phyloP scores from a whole-genome alignment of 148 eudicot genomes.

The Oxyria digyna region DNA sequence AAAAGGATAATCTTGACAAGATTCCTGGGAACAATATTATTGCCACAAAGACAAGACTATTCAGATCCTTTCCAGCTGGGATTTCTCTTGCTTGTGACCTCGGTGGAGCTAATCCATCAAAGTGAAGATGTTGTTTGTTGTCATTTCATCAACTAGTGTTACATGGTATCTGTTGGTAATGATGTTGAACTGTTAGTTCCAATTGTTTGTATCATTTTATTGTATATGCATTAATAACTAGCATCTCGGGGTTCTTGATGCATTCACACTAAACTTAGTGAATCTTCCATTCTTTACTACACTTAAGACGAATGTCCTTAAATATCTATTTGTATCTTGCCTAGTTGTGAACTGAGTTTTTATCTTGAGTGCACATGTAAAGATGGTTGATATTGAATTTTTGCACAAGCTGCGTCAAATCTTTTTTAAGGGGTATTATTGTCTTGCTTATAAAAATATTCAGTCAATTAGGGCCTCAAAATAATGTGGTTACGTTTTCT shows the following conservation, averaged over 20 bases:
- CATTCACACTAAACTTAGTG: not conserved
- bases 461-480: not conserved
- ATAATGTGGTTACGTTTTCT: too few species aligned
- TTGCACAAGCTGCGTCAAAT: not conserved
- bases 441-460: not conserved
- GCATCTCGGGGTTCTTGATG: constrained; percentile 8
- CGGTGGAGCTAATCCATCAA: constrained; percentile 22
- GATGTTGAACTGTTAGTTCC: not conserved
- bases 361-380: not conserved
- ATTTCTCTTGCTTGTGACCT: constrained; percentile 40
- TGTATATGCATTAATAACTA: not conserved
- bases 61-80: constrained; percentile 61
- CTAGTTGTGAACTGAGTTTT: not conserved
- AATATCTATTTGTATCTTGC: not conserved
- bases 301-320: constrained; percentile 2
- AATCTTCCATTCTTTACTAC: constrained; percentile 1
- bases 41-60: constrained; percentile 43
- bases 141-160: not conserved
- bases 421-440: not conserved
- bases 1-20: constrained; percentile 17
- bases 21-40: constrained; percentile 20
- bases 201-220: not conserved
- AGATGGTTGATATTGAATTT: not conserved
- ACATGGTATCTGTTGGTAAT: not conserved
- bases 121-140: not conserved